Evolutionary conservation across 768 basidiomycete species (phyloP), one percentile per base, ranked within the genome.

Genomic region (Kwoniella mangroviensis): DNA sequence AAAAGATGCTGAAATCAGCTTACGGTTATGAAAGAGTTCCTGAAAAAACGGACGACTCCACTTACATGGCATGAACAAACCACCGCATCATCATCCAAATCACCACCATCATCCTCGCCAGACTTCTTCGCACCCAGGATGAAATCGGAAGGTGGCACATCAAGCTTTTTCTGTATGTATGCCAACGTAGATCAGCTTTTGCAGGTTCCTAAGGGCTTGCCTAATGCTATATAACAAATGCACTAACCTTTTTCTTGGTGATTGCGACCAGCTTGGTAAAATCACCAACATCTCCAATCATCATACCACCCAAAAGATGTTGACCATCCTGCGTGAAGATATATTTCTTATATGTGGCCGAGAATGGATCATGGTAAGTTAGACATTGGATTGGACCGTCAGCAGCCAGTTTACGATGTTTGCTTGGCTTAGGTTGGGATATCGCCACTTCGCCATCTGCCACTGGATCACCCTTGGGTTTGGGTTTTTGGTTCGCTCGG

Each of bases 271-370:
- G 85, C 81, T 91, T 90, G 67, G 88, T 86, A 75, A 88, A 91
- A 76, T 90, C 89, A 45, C 84, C 85, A 11, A 87, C 87, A 75
- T 90, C 89, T 2, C 90, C 91, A n/a, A 92, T 87, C 90, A 91
- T 90, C 87, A 91, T 90, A 3, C 91, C 91, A 13, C 91, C 91
- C 3, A 92, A 82, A 13, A 92, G 84, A 73, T 90, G 86, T 80
- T 89, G 88, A 12, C 90, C 91, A 75, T 91, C 90, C 9, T 86
- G 86, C 12, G 86, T 89, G 79, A 91, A 91, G 53, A 91, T 87
- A 71, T 90, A 91, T 76, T 91, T 91, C 83, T 91, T 91, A 84
- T 91, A 92, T 10, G 88, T 86, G 2, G 85, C 85, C n/a, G 85
- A 84, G 80, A 92, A 91, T 0, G 91, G 91, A 76, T 92, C 91